Base-by-base conservation (phyloP, 2,329 filamentous ascomycete genomes). In the Myrmaecium sp. region DNA sequence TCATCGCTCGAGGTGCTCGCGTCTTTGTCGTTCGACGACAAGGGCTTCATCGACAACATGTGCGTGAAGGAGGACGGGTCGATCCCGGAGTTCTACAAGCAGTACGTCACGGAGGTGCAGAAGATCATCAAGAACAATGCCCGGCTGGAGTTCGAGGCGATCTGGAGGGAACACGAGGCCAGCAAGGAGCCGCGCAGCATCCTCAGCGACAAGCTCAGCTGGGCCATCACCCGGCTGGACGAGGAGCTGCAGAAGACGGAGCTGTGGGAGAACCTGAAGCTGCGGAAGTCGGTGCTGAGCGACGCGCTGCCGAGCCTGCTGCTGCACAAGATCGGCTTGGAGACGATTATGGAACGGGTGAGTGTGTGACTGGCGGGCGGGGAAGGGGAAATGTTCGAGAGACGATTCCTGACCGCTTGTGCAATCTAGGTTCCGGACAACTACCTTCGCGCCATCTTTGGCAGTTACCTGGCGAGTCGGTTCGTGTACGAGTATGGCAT, bases 401-500 rank as follows among this genome's bases (percentile, higher is more conserved):
- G n/a, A n/a, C 27, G 6, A 6, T 15, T 6, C 9, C 10, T 15
- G 5, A 15, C 7, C 20, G 11, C 14, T 16, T 12, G 7, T 29
- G 27, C 20, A 14, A 23, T 10, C 25, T 33, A 74, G 69, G 71
- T 98, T 13, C 89, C 89, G 1, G 81, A 93, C 34, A 76, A 74
- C 40, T 98, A 98, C 49, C 69, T 98, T 35, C 72, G 83, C 38
- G 77, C 84, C 37, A 95, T 98, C 50, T 98, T 98, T 47, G 89
- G 89, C 40, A 91, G 80, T 49, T 94, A 86, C 57, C 64, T 98
- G 39, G 86, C 89, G 25, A 91, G 79, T 46, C 77, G 89, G 22
- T 98, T 98, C 51, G 82, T 98, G 21, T 98, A 98, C 54, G 73
- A 92, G 51, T 89, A 86, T 50, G 89, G 89, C 44, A 84, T 83